Base-by-base conservation (phyloP, 225 moss, liverwort and hornwort genomes). In the Neckera pumila region DNA sequence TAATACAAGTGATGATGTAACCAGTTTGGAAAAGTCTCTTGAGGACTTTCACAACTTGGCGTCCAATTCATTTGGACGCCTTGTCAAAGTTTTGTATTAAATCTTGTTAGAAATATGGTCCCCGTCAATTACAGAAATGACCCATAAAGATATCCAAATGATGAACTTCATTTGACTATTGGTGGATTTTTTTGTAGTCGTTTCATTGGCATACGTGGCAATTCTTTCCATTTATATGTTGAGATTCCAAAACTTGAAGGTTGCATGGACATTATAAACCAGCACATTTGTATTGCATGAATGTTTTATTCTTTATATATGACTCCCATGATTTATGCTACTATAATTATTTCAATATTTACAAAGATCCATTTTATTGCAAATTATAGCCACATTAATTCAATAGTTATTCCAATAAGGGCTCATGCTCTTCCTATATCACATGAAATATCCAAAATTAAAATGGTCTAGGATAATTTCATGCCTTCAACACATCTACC, bases 151-250 rank as follows among this genome's bases (percentile, higher is more conserved):
- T 3, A 71, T 10, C 16, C 9, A 16, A 27, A 2, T 16, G 16
- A 72, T 43, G 26, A 72, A 42, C 3, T n/a, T n/a, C n/a, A n/a
- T n/a, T 72, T 43, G 14, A 5, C 15, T 26, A 9, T 26, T 10
- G 5, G 36, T 65, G 1, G 18, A 1, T 10, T 18, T 19, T 65
- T 1, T 18, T 0, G 0, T 4, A 25, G 12, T 38, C 0, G 1
- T 71, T 15, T 40, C 25, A 42, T 26, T 26, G 16, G 1, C 42
- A 3, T 42, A 42, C 1, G 1, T 2, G 4, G 0, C 10, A 11
- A 14, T 26, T 42, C 9, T 43, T 72, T 72, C 28, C 0, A 43
- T 6, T 43, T 17, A 3, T 27, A 6, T 26, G 9, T 42, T 43
- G 27, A 27, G 5, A 71, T 42, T 25, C 1, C 2, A 2, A 43